Evolutionary conservation across 768 basidiomycete species (phyloP).

Genomic region (Suillus occidentalis): DNA sequence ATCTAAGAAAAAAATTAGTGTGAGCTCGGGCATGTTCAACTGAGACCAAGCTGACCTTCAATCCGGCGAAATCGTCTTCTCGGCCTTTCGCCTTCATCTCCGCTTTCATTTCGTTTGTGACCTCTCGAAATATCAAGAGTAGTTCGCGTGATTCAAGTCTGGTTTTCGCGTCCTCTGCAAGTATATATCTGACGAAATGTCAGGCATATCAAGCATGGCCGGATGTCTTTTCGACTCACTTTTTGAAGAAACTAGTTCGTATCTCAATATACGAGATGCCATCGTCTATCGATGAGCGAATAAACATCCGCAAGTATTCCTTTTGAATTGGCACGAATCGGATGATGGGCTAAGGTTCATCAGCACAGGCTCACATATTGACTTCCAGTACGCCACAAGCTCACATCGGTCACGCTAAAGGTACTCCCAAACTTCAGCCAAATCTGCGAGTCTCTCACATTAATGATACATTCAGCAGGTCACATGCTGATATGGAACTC

Average conservation of each 20-base stretch:
- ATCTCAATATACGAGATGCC: conserved; percentile 48
- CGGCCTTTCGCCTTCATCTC: conserved; percentile 36
- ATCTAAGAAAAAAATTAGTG: conserved; percentile 27
- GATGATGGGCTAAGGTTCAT: conserved; percentile 32
- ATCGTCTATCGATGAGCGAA: conserved; percentile 42
- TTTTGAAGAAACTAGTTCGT: conserved; percentile 38
- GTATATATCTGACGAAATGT: conserved; percentile 37
- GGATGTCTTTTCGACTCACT: conserved; percentile 24
- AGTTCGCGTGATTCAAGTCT: conserved; percentile 38
- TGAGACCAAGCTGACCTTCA: conserved; percentile 30
- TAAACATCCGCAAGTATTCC: conserved; percentile 28
- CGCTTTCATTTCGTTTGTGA: conserved; percentile 36
- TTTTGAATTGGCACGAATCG: conserved; percentile 24
- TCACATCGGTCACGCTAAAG: conserved; percentile 18
- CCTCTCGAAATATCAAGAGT: conserved; percentile 34
- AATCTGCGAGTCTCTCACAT: conserved; percentile 13
- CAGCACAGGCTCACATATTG: conserved; percentile 20
- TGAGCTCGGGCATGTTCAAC: background rate
- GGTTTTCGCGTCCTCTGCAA: conserved; percentile 37
- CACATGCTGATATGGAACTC: background rate
- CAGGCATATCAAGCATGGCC: background rate
- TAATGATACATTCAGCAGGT: background rate
- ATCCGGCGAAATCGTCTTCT: conserved; percentile 42
- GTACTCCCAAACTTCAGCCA: conserved; percentile 24
- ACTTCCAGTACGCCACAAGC: conserved; percentile 22